Evolutionary conservation across 257 asterid genomes (phyloP).

Genomic region (Penstemon barbatus): DNA sequence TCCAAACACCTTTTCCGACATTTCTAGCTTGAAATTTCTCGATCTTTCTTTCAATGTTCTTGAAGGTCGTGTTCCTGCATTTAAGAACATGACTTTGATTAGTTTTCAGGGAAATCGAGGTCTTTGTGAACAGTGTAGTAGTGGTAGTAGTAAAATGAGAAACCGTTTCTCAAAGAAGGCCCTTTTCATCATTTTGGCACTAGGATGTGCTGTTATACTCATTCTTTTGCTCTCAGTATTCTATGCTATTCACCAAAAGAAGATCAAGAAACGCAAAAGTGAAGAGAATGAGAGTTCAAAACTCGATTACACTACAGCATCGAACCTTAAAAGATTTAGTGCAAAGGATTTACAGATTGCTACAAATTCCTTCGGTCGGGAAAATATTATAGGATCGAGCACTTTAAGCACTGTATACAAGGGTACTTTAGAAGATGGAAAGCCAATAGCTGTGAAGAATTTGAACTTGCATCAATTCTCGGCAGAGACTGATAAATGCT

Average conservation of each 20-base stretch:
- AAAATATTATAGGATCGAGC: slow-evolving; percentile 72
- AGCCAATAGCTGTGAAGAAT: slow-evolving; percentile 59
- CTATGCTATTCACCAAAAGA: slow-evolving; percentile 9
- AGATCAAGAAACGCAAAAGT: slow-evolving; percentile 27
- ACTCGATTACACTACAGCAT: slow-evolving; percentile 32
- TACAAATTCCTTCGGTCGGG: slow-evolving; percentile 54
- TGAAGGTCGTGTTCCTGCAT: slow-evolving; percentile 62
- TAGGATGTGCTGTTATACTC: slow-evolving; percentile 40
- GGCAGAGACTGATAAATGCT: slow-evolving; percentile 62
- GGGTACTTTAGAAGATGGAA: slow-evolving; percentile 52
- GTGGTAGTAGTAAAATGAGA: slow-evolving; percentile 8
- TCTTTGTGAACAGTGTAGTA: slow-evolving; percentile 57
- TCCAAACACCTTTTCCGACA: slow-evolving; percentile 49
- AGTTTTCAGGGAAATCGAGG: slow-evolving; percentile 56
- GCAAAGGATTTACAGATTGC: slow-evolving; percentile 51
- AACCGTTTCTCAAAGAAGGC: slow-evolving; percentile 36
- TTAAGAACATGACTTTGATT: slow-evolving; percentile 28
- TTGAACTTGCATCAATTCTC: slow-evolving; percentile 58
- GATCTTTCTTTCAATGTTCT: slow-evolving; percentile 75
- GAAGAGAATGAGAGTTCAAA: slow-evolving; percentile 24
- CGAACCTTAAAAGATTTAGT: slow-evolving; percentile 53
- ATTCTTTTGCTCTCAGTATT: slow-evolving; percentile 33
- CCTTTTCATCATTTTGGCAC: slow-evolving; percentile 35
- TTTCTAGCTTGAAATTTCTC: slow-evolving; percentile 52
- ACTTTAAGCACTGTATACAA: slow-evolving; percentile 72